phyloP scores from a whole-genome alignment of 148 eudicot genomes.

The Drosera capensis region DNA sequence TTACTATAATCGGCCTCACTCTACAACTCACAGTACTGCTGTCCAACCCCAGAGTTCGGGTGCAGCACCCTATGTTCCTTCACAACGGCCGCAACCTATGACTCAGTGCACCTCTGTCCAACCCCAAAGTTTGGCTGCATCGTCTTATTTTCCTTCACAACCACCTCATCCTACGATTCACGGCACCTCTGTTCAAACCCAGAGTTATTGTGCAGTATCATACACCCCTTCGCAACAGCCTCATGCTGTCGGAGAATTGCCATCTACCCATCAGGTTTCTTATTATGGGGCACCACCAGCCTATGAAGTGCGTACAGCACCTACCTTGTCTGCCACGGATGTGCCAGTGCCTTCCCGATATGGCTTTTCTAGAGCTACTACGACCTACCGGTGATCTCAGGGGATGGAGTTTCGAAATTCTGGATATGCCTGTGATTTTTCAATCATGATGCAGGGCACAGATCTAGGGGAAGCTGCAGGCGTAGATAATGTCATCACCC shows the following conservation, averaged over 20 bases:
- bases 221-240: not conserved
- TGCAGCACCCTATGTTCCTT: no score
- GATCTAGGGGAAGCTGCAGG: no score
- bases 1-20: no score
- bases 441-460: no score
- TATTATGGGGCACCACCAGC: constrained; percentile 1
- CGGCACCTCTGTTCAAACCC: not conserved
- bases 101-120: not conserved
- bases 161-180: no score
- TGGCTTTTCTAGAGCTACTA: not conserved
- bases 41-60: no score
- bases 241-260: not conserved
- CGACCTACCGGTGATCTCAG: not conserved
- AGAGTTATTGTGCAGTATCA: not conserved
- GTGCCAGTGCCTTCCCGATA: not conserved
- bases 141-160: not conserved
- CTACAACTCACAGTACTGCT: no score
- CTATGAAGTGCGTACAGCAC: not conserved
- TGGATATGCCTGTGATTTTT: no score
- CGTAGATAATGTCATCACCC: no score
- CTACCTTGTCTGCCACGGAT: not conserved
- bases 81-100: no score
- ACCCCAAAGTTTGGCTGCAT: not conserved
- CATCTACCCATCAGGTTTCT: not conserved
- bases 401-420: no score